Evolutionary conservation across 768 basidiomycete genomes (phyloP), one percentile per base, ranked within the genome.

Genomic region (Mycena chlorophos): DNA sequence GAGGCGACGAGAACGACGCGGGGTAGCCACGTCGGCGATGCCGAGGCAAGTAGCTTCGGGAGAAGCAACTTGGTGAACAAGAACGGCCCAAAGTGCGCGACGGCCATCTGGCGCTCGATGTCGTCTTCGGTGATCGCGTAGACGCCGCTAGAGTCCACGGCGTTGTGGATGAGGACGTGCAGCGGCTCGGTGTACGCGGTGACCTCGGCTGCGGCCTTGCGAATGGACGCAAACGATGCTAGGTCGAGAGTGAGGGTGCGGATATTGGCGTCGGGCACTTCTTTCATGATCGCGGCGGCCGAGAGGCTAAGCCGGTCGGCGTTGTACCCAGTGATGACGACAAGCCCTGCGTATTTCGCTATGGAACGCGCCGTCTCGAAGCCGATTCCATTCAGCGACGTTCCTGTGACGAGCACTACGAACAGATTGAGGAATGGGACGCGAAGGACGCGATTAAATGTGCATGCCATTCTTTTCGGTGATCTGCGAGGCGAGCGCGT

Each of bases 141-240:
- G 4, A 26, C 34, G 10, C 31, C 50, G 6, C 17, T 5, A 4
- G 4, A 13, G 28, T 48, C 54, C 10, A 40, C 54, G 8, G 54
- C 54, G 14, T 55, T 55, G 39, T 55, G 48, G 2, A 55, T 45
- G 16, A 55, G 2, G 26, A 55, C 54, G 28, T 55, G 48, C 10
- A 55, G n/a, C 10, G 54, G 39, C 39, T 55, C 54, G 6, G 54
- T 5, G 17, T 50, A 50, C 13, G 39, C 40, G 40, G 23, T 49
- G 28, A 55, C 48, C 39, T 55, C 54, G 3, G 39, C 40, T 27
- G 49, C 54, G 20, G 54, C 54, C 28, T 55, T 49, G 39, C 54
- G 54, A 25, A 55, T 40, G 17, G 47, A 29, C 6, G 27, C 54
- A 2, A 55, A 29, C 19, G 54, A 55, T 6, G 38, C 28, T 16